Evolutionary conservation across 2,329 filamentous ascomycete species (phyloP).

Genomic region (Penicillium sp.): DNA sequence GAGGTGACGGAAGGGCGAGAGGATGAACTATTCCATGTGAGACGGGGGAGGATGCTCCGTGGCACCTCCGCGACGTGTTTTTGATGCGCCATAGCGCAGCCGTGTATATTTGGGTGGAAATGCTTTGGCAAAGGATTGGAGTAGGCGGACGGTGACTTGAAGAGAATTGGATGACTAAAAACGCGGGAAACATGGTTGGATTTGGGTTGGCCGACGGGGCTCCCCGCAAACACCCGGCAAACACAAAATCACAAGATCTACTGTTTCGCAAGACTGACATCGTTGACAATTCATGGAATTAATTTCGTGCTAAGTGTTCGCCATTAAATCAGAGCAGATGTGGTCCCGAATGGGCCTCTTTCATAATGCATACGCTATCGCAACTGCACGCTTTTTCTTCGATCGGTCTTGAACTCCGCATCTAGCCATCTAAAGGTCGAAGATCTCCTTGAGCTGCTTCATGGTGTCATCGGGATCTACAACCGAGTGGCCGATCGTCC

Average conservation of each 20-base stretch:
- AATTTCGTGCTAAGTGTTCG: conserved; percentile 7
- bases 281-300: conserved; percentile 1
- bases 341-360: background rate
- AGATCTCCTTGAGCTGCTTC: conserved; percentile 77
- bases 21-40: conserved; percentile 47
- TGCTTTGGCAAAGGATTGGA: too few relatives aligned
- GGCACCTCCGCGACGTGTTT: conserved; percentile 49
- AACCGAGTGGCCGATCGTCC: conserved; percentile 86
- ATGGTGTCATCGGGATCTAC: conserved; percentile 81
- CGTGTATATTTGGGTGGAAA: too few relatives aligned
- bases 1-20: conserved; percentile 35
- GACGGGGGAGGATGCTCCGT: conserved; percentile 46
- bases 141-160: too few relatives aligned
- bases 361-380: conserved; percentile 23
- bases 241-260: conserved; percentile 2
- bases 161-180: conserved; percentile 11
- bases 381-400: conserved; percentile 12
- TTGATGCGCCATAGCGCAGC: conserved; percentile 42
- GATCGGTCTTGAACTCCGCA: background rate
- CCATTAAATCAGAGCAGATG: background rate
- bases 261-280: background rate
- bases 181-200: conserved; percentile 10
- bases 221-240: conserved; percentile 17
- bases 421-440: conserved; percentile 59
- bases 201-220: conserved; percentile 1